Evolutionary conservation across 2,329 filamentous ascomycete species (phyloP).

Genomic region (Colletotrichum paranaense): DNA sequence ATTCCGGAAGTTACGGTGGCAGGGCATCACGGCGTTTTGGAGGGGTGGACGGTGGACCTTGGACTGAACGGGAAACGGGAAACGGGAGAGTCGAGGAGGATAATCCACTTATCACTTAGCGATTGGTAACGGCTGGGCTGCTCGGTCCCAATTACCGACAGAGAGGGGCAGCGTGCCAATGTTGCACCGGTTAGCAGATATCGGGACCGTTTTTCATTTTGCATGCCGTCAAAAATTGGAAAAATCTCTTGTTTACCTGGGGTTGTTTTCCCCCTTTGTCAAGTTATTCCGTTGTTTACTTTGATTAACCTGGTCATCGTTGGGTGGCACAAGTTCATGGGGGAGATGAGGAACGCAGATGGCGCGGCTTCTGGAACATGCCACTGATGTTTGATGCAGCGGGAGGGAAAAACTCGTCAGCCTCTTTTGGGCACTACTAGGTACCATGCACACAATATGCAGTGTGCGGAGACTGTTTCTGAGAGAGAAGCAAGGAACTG

Average conservation of each 20-base stretch:
- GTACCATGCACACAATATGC: background rate
- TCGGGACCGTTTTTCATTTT: conserved; percentile 18
- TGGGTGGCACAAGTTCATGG: conserved; percentile 10
- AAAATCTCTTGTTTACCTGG: conserved; percentile 20
- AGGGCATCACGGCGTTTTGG: background rate
- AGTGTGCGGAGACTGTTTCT: background rate
- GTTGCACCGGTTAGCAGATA: background rate
- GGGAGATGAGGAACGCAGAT: background rate
- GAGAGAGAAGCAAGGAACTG: background rate
- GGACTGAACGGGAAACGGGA: background rate
- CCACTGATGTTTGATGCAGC: conserved; percentile 1
- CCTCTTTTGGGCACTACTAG: background rate
- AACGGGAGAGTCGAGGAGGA: background rate
- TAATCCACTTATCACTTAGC: conserved; percentile 1
- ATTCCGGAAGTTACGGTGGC: background rate
- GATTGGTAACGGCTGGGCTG: conserved; percentile 31
- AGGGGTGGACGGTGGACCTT: background rate
- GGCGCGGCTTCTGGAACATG: conserved; percentile 33
- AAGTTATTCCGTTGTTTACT: conserved; percentile 19
- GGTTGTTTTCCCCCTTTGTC: conserved; percentile 7
- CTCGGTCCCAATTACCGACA: conserved; percentile 31
- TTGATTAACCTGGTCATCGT: conserved; percentile 1
- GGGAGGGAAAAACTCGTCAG: background rate
- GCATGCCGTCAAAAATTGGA: conserved; percentile 12
- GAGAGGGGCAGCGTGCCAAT: background rate